Evolutionary conservation across 1,139 yeast species (phyloP), one percentile per base, ranked within the genome.

Genomic region (Geotrichum europaeum): DNA sequence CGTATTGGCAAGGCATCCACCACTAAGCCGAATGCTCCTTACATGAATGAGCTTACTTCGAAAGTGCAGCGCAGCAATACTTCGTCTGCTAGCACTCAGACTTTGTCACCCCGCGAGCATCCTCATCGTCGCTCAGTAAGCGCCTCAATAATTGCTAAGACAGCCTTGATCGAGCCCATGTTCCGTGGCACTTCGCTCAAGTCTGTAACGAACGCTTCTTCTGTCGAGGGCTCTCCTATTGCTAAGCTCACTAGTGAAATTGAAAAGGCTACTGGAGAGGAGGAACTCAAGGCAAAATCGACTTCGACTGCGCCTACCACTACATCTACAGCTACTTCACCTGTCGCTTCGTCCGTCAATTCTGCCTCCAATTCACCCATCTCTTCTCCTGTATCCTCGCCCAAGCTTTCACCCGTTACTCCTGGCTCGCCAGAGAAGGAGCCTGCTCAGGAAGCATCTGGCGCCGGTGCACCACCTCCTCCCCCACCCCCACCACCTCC

Each of bases 221-320:
- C 56, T 45, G 18, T 25, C 18, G 43, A 36, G 18, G 10, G 43
- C 43, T 40, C 40, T 43, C 28, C 51, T 43, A 49, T 15, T 30
- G 51, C 43, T 3, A 51, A 53, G 10, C 36, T 32, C 3, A n/a
- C 4, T 20, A 49, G 32, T 22, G 51, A 24, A 22, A 20, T 30
- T 49, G 51, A 12, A 6, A 15, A 49, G 28, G 15, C 13, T 18
- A 24, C 56, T 40, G 56, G 40, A 13, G 30, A 18, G 7, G 20
- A 43, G 24, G 32, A 32, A 32, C 34, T 34, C 10, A 22, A 15
- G 20, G 43, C 25, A 25, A 25, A 69, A 49, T 67, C 73, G 10
- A 68, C 73, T n/a, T 75, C 76, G 28, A 75, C 76, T 10, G 68
- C 75, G 13, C 74, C 75, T 2, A 66, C 67, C n/a, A 68, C 72